These are phyloP conservation scores for Populus simonii DNA, from an alignment of 345 rosid genomes.

Conservation along the genomic window DNA sequence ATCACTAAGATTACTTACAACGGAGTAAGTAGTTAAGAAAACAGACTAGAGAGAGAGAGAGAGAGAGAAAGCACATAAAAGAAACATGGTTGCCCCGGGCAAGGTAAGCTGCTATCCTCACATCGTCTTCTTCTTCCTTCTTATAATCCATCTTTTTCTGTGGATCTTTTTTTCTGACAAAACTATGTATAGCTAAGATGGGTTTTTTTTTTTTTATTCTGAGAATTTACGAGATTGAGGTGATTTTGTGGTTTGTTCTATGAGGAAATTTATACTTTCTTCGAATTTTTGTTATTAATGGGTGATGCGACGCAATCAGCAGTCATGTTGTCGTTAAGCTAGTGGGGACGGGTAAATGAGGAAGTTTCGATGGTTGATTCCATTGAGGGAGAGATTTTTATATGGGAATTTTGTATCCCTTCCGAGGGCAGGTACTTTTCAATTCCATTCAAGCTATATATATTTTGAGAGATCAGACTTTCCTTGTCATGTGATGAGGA, in stretches of 20 bases:
- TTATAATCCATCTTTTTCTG: neutral
- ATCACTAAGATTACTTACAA: too few relatives aligned
- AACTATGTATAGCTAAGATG: too few relatives aligned
- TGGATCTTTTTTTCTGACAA: neutral
- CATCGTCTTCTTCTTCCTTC: neutral
- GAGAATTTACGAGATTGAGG: neutral
- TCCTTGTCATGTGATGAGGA: too few relatives aligned
- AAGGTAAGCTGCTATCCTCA: neutral
- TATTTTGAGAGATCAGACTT: too few relatives aligned
- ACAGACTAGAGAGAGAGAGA: neutral
- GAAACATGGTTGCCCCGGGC: slow-evolving; percentile 10
- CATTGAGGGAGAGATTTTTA: too few relatives aligned
- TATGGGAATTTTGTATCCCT: neutral
- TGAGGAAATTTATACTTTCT: too few relatives aligned
- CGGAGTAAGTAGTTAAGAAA: too few relatives aligned
- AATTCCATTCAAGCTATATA: too few relatives aligned
- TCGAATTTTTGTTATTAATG: neutral
- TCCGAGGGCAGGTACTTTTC: neutral
- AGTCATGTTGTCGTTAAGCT: too few relatives aligned
- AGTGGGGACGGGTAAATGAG: neutral
- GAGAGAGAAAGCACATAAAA: neutral
- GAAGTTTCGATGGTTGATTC: too few relatives aligned
- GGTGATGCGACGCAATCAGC: neutral
- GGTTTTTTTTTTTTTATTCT: too few relatives aligned
- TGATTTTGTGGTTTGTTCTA: neutral